Conservation (phyloP, 164 flowering plant genomes). For the Aristolochia contorta region DNA sequence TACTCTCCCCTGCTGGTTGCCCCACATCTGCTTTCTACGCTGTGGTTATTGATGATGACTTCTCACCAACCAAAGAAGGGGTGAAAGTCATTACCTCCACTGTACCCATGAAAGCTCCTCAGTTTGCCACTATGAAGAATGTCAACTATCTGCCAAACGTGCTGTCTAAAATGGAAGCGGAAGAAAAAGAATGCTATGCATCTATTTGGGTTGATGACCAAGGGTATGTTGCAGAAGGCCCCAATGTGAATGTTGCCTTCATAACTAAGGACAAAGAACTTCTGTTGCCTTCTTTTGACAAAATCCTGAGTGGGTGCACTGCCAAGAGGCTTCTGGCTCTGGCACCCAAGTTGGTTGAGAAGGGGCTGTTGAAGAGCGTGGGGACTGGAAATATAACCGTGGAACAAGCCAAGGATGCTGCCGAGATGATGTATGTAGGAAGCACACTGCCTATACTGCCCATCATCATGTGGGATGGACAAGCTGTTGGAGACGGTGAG, state of each 20-base stretch:
- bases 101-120: slow-evolving; percentile 66
- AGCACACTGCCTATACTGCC: slow-evolving; percentile 81
- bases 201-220: slow-evolving; percentile 84
- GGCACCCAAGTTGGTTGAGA: slow-evolving; percentile 61
- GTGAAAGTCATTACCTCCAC: slow-evolving; percentile 71
- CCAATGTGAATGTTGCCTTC: slow-evolving; percentile 80
- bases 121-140: slow-evolving; percentile 75
- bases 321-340: slow-evolving; percentile 66
- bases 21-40: slow-evolving; percentile 80
- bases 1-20: slow-evolving; percentile 64
- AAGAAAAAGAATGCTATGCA: slow-evolving; percentile 64
- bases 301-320: slow-evolving; percentile 77
- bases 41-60: slow-evolving; percentile 50
- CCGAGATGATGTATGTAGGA: slow-evolving; percentile 82
- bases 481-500: slow-evolving; percentile 77
- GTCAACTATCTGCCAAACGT: slow-evolving; percentile 91
- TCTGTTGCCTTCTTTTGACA: slow-evolving; percentile 61
- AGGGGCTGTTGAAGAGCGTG: slow-evolving; percentile 48
- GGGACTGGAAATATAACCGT: slow-evolving; percentile 35
- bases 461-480: slow-evolving; percentile 64
- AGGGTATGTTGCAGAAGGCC: slow-evolving; percentile 84
- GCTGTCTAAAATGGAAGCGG: slow-evolving; percentile 72
- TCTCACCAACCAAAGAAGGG: slow-evolving; percentile 61
- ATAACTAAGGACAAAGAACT: slow-evolving; percentile 63
- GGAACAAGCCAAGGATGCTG: slow-evolving; percentile 58